A percentile compares a stretch with the other conserved stretches of the same genome.
Conservation (phyloP, 2,329 filamentous ascomycete genomes). For the Ceratocystiopsis sp. region DNA sequence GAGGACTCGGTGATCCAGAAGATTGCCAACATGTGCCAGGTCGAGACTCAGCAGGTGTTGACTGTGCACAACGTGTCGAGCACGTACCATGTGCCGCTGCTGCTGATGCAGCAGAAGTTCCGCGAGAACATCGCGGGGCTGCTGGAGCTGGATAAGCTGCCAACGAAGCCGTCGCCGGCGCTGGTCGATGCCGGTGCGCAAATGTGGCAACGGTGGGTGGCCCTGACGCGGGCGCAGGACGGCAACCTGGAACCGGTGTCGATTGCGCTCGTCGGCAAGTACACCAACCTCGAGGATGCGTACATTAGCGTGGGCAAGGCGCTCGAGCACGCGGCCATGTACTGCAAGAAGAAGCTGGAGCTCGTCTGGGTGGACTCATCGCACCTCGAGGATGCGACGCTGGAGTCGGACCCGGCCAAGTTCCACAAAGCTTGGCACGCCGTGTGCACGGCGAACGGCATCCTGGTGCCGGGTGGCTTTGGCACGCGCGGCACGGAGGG, state of each 20-base stretch:
- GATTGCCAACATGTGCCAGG: conserved; percentile 78
- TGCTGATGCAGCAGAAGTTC: conserved; percentile 69
- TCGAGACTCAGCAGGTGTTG: conserved; percentile 70
- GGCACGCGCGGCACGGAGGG: conserved; percentile 70
- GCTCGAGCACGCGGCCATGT: conserved; percentile 83
- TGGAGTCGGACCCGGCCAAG: conserved; percentile 44
- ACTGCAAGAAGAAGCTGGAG: conserved; percentile 60
- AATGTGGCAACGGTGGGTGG: conserved; percentile 58
- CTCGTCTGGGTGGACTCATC: conserved; percentile 74
- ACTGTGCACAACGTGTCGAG: conserved; percentile 80
- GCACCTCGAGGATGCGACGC: conserved; percentile 55
- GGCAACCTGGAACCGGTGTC: conserved; percentile 48
- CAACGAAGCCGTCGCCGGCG: conserved; percentile 33
- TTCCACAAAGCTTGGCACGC: conserved; percentile 79
- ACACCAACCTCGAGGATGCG: conserved; percentile 66
- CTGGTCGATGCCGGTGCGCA: conserved; percentile 49
- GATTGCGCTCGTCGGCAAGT: conserved; percentile 88
- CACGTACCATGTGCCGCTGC: conserved; percentile 88
- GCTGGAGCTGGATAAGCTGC: conserved; percentile 46
- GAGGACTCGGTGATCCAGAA: conserved; percentile 63
- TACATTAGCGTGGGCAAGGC: conserved; percentile 67
- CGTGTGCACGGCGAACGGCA: conserved; percentile 50
- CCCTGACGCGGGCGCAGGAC: conserved; percentile 33
- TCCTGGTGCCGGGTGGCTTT: conserved; percentile 62
- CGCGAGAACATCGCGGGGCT: conserved; percentile 27